phyloP scores from a whole-genome alignment of 805 yeast species.

The Cyberlindnera xylosilytica region DNA sequence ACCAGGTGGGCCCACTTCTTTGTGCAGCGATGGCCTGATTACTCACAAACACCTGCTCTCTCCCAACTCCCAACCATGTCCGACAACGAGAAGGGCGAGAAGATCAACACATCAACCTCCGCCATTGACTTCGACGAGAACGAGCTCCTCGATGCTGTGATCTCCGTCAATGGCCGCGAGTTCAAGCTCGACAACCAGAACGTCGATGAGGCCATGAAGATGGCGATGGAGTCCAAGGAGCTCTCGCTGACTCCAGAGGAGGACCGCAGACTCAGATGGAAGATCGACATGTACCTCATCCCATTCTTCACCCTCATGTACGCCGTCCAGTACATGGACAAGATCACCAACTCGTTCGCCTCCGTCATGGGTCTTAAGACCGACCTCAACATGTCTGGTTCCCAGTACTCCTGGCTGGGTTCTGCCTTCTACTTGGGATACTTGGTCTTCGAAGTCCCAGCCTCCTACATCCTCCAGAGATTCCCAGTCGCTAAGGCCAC shows the following conservation, averaged over 20 bases:
- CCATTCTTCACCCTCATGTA: slow-evolving; percentile 49
- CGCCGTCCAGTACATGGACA: slow-evolving; percentile 59
- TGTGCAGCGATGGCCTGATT: too few relatives aligned
- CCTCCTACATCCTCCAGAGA: slow-evolving; percentile 45
- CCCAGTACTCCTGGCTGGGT: slow-evolving; percentile 52
- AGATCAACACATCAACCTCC: not conserved
- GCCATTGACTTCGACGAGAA: not conserved
- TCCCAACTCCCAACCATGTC: too few relatives aligned
- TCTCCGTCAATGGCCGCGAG: slow-evolving; percentile 17
- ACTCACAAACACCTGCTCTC: too few relatives aligned
- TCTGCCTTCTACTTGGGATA: slow-evolving; percentile 65
- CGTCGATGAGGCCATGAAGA: slow-evolving; percentile 45
- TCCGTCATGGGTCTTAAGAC: slow-evolving; percentile 48
- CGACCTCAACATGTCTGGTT: slow-evolving; percentile 44
- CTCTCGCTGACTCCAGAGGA: slow-evolving; percentile 31
- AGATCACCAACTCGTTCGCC: slow-evolving; percentile 44
- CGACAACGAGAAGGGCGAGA: not conserved
- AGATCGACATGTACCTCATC: slow-evolving; percentile 48
- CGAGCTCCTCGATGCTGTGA: slow-evolving; percentile 10
- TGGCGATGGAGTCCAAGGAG: slow-evolving; percentile 34
- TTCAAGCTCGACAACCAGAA: slow-evolving; percentile 13
- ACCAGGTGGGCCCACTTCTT: too few relatives aligned
- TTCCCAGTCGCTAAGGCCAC: slow-evolving; percentile 55
- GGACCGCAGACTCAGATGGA: slow-evolving; percentile 38
- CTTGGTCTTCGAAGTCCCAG: slow-evolving; percentile 51